phyloP scores from a whole-genome alignment of 805 yeast genomes.

The Kuraishia piskuri region DNA sequence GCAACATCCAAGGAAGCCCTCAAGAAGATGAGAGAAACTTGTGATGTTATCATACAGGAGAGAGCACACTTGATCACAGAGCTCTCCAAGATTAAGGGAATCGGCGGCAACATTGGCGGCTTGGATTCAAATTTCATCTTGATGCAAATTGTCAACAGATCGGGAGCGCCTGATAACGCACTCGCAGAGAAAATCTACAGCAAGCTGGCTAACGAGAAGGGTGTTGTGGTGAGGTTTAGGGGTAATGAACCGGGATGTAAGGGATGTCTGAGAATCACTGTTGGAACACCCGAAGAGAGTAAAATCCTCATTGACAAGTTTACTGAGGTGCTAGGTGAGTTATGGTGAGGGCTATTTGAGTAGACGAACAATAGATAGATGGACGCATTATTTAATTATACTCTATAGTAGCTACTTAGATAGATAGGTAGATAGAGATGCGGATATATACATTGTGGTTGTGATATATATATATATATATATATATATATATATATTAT shows the following conservation, averaged over 20 bases:
- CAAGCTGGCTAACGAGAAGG: slow-evolving; percentile 59
- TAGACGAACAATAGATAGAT: background rate
- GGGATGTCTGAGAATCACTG: slow-evolving; percentile 81
- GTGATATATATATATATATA: no score
- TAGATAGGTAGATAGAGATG: no score
- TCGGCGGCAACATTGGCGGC: slow-evolving; percentile 77
- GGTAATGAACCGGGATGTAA: slow-evolving; percentile 85
- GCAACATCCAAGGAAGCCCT: slow-evolving; percentile 60
- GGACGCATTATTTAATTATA: background rate
- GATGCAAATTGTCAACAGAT: slow-evolving; percentile 54
- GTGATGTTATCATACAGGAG: slow-evolving; percentile 42
- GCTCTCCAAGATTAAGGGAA: slow-evolving; percentile 47
- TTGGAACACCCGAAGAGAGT: slow-evolving; percentile 81
- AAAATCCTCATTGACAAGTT: slow-evolving; percentile 23
- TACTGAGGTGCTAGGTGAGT: background rate
- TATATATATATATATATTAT: no score
- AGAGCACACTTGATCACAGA: slow-evolving; percentile 44
- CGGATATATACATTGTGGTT: no score
- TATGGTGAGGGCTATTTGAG: background rate
- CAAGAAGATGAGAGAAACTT: slow-evolving; percentile 46
- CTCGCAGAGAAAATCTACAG: slow-evolving; percentile 62
- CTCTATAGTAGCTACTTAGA: no score
- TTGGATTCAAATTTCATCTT: slow-evolving; percentile 80
- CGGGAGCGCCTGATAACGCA: slow-evolving; percentile 58
- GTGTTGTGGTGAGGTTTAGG: slow-evolving; percentile 84